phyloP scores from a whole-genome alignment of 768 basidiomycete genomes.

The Xerocomellus chrysenteron region DNA sequence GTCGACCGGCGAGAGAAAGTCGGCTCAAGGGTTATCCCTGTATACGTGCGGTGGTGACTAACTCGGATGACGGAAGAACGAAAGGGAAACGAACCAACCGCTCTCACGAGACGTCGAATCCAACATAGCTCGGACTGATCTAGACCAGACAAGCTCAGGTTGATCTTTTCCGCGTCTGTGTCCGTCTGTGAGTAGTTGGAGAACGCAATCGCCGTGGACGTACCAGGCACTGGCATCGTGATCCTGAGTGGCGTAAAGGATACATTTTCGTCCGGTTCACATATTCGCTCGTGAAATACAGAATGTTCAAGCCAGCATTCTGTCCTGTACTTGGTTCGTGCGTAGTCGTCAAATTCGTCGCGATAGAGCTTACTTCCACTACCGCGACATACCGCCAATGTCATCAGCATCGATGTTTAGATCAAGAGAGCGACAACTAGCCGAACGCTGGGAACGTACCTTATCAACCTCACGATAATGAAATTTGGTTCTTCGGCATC shows the following conservation, averaged over 20 bases:
- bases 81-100: slow-evolving; percentile 16
- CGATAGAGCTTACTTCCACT: slow-evolving; percentile 72
- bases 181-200: background rate
- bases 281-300: slow-evolving; percentile 72
- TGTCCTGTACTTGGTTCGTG: slow-evolving; percentile 66
- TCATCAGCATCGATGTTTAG: background rate
- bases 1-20: slow-evolving; percentile 70
- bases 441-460: slow-evolving; percentile 41
- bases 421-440: background rate
- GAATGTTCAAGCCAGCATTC: slow-evolving; percentile 95
- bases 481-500: slow-evolving; percentile 58
- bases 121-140: slow-evolving; percentile 67
- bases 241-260: slow-evolving; percentile 68
- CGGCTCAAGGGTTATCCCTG: slow-evolving; percentile 55
- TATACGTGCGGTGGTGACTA: background rate
- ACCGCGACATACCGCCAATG: background rate
- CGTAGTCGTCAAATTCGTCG: slow-evolving; percentile 48
- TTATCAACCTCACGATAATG: slow-evolving; percentile 70
- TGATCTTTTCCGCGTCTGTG: slow-evolving; percentile 56
- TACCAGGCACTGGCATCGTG: slow-evolving; percentile 59
- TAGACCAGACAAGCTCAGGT: slow-evolving; percentile 73
- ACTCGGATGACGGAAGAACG: background rate
- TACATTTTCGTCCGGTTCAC: slow-evolving; percentile 63
- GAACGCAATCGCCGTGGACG: background rate
- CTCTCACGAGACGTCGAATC: slow-evolving; percentile 38